Evolutionary conservation across 2,329 filamentous ascomycete genomes (phyloP), one percentile per base, ranked within the genome.

Genomic region (Xylaria sp.): DNA sequence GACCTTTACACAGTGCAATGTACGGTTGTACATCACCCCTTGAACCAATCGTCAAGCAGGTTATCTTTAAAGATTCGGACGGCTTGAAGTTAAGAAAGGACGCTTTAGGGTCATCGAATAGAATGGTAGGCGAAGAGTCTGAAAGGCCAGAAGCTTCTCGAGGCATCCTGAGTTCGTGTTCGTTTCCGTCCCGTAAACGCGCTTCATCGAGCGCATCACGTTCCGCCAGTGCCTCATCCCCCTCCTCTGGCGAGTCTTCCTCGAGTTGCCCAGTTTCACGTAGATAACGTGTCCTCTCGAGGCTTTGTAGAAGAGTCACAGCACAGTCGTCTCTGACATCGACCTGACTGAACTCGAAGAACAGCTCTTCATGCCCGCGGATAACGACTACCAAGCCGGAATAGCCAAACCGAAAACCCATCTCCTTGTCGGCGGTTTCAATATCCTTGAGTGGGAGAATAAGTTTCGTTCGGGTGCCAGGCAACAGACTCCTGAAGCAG

Each of bases 1-100:
- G 83, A 0, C 93, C 94, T 78, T 97, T 98, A 83, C 96, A 98
- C 0, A 99, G 85, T 0, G 96, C 94, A 78, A 99, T 98, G 79
- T 98, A 99, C 0, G 96, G 96, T 79, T 99, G 96, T 3, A 99
- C 95, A 78, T 99, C 96, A 28, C 96, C 96, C 68, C 96, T 88
- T 13, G 95, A 98, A 18, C 96, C 96, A 71, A 99, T 99, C 0
- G 96, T 99, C 46, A 99, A 84, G 78, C 96, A 99, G 1, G 95
- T 97, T 68, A 99, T 92, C 23, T 86, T 90, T 78, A 99, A 83
- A 1, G 94, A 85, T 74, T 93, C 86, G 1, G 89, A 82, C 0
- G 96, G 95, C 80, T 97, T 97, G 82, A 98, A 97, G 73, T 96
- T 94, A 71, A 97, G 86, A 67, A 97, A 92, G 0, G 94, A 97